Evolutionary conservation across 768 basidiomycete species (phyloP).

Genomic region (Sporobolomyces pararoseus): DNA sequence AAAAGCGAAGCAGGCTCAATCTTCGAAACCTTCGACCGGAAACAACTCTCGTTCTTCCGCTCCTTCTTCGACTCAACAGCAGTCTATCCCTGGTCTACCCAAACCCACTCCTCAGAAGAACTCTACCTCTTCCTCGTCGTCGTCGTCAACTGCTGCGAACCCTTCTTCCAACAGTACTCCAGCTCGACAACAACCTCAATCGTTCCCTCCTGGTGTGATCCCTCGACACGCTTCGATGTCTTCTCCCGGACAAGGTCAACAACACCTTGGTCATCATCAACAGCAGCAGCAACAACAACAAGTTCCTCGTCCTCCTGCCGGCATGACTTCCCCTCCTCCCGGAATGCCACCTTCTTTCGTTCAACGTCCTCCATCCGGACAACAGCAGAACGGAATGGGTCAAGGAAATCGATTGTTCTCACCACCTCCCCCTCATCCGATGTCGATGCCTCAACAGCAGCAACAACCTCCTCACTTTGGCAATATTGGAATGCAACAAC

Average conservation of each 20-base stretch:
- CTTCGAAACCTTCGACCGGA: constrained; percentile 26
- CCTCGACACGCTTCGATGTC: constrained; percentile 32
- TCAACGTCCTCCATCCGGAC: constrained; percentile 25
- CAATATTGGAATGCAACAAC: constrained; percentile 22
- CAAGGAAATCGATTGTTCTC: constrained; percentile 34
- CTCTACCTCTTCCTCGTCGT: background rate
- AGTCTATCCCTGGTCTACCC: constrained; percentile 41
- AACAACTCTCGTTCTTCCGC: constrained; percentile 28
- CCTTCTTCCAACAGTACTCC: background rate
- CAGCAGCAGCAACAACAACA: no score
- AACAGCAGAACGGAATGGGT: constrained; percentile 24
- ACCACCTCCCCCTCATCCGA: constrained; percentile 31
- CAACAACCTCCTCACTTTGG: constrained; percentile 24
- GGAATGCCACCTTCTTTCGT: constrained; percentile 34
- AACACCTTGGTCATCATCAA: constrained; percentile 3
- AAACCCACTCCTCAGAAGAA: constrained; percentile 28
- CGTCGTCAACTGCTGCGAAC: background rate
- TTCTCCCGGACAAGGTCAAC: background rate
- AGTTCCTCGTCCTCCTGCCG: background rate
- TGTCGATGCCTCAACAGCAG: constrained; percentile 21
- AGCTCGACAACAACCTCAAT: constrained; percentile 8
- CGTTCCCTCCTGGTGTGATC: constrained; percentile 34
- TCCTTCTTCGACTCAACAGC: constrained; percentile 20
- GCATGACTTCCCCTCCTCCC: constrained; percentile 17
- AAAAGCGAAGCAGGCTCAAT: constrained; percentile 25